Evolutionary conservation across 2,329 filamentous ascomycete species (phyloP), one percentile per base, ranked within the genome.

Genomic region (Botrytis byssoidea): DNA sequence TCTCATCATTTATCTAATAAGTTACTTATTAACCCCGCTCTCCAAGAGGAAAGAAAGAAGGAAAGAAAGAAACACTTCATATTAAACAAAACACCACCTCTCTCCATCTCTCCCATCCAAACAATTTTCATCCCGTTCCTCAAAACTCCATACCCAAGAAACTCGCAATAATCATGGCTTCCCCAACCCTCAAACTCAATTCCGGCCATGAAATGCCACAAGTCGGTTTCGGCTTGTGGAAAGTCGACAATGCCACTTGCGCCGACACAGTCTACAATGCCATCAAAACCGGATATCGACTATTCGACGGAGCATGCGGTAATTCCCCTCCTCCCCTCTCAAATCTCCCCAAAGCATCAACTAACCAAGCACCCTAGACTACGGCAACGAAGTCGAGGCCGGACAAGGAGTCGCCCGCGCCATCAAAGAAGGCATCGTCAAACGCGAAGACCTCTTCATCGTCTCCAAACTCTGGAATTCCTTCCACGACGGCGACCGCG

Each of bases 401-500:
- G 93, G 93, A 74, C 85, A 94, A 82, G 93, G 93, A 79, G 87
- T 95, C 65, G 89, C 90, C 74, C 91, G 92, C 78, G 93, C 93
- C 80, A 93, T 96, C 84, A 88, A 91, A 81, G 93, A 96, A 16
- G 92, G 93, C 61, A 83, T 95, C 74, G 92, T 95, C 78, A 94
- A 91, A 86, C 91, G 93, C 74, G 90, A 93, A 83, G 93, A 97
- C 37, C 92, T 97, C 82, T 97, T 97, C 89, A 90, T 97, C 81
- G 92, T 95, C 77, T 94, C 92, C 83, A 97, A 97, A 87, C 91
- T 97, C 74, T 97, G 94, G 94, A 94, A 95, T 86, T 91, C 91
- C 77, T 97, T 94, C 89, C 93, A 97, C 86, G 92, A 95, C 80
- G 87, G 87, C 79, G 91, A 95, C 78, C 88, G 88, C 79, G 93